Base-by-base conservation (phyloP, 1,284 basidiomycete genomes). In the Leccinum pachyderme region DNA sequence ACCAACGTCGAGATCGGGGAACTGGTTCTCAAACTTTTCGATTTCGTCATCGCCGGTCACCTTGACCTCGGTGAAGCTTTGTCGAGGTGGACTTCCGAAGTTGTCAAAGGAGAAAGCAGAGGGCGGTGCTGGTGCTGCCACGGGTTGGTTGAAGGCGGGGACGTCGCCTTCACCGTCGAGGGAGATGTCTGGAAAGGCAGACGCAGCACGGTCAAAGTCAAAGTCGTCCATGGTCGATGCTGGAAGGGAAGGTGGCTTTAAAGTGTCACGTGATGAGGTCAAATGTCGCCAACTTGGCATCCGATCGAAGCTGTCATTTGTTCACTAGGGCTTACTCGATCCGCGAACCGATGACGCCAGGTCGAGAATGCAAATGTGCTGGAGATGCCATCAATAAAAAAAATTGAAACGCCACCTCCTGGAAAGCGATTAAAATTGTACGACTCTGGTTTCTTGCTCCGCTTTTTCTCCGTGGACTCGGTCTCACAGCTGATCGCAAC, bases 1-100 rank as follows among this genome's bases (percentile, higher is more conserved):
- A 54, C 79, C 79, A 50, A 82, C 76, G 51, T 87, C 84, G 55
- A 98, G 81, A 63, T 93, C 93, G 0, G 95, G 95, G 74, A 96
- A 98, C 61, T 92, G 86, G 68, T 79, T 89, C 75, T 96, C 89
- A 63, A 98, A 98, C 73, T 91, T 85, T 63, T 92, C 91, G 59
- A 94, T 83, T 62, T 95, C 94, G 59, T 91, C 88, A 63, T 90
- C 83, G 2, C 92, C 92, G 0, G 93, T 95, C 33, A 94, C 88
- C 70, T 84, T 89, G 51, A 95, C 86, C 18, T 82, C 76, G 13
- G 72, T 75, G 61, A 72, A 61, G 57, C 65, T 66, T 65, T 73
- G 60, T 62, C 66, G 59, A 22, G 77, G 75, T 24, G 78, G 76
- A 41, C 75, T 76, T 25, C 80, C 81, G 64, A 89, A 86, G 63